phyloP scores from a whole-genome alignment of 768 basidiomycete species.

The Clathrus columnatus region DNA sequence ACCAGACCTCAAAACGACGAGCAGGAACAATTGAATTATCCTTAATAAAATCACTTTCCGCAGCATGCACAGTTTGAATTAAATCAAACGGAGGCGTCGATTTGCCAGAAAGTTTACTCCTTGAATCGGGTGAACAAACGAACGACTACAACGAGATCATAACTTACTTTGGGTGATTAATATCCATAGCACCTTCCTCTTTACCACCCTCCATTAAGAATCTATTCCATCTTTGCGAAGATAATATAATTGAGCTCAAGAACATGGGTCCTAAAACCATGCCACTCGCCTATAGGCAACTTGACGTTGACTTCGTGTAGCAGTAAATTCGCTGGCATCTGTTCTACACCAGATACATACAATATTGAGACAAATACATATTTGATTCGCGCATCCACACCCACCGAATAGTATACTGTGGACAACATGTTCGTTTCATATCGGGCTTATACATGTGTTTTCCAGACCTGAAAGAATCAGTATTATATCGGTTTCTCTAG shows the following conservation, averaged over 20 bases:
- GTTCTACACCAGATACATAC: slow-evolving; percentile 37
- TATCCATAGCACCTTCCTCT: slow-evolving; percentile 24
- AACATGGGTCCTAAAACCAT: background rate
- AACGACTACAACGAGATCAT: background rate
- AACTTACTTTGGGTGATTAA: slow-evolving; percentile 13
- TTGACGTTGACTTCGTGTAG: slow-evolving; percentile 69
- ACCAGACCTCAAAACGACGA: slow-evolving; percentile 55
- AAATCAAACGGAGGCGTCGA: slow-evolving; percentile 31
- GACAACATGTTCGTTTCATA: slow-evolving; percentile 75
- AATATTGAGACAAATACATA: slow-evolving; percentile 11
- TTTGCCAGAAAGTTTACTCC: slow-evolving; percentile 18
- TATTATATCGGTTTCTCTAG: background rate
- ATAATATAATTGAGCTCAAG: background rate
- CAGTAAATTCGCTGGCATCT: slow-evolving; percentile 55
- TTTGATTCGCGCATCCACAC: slow-evolving; percentile 16
- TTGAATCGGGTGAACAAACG: background rate
- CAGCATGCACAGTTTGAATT: slow-evolving; percentile 41
- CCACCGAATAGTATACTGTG: slow-evolving; percentile 89
- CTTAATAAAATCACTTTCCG: slow-evolving; percentile 35
- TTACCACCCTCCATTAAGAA: slow-evolving; percentile 43
- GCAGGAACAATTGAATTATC: slow-evolving; percentile 19
- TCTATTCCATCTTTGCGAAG: slow-evolving; percentile 55
- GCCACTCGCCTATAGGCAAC: slow-evolving; percentile 54
- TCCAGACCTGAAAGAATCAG: slow-evolving; percentile 39
- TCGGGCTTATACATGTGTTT: slow-evolving; percentile 85